Evolutionary conservation across 2,329 filamentous ascomycete species (phyloP).

Genomic region (Dryadomyces sulphureus): DNA sequence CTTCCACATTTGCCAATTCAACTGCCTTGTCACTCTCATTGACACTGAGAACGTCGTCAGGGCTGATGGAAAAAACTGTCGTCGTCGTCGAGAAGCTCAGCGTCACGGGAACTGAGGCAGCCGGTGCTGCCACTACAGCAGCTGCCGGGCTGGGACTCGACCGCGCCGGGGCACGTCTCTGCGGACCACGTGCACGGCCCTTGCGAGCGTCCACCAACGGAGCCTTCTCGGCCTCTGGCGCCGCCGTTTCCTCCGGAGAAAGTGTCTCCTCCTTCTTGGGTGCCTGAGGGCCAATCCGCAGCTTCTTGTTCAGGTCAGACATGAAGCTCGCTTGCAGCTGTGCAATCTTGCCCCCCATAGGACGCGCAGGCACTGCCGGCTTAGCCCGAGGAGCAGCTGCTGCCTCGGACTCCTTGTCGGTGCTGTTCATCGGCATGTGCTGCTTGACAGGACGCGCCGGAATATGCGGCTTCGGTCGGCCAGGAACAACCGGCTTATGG

Average conservation of each 20-base stretch:
- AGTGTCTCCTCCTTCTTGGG: slow-evolving; percentile 52
- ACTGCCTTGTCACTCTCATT: not conserved
- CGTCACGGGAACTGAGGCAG: slow-evolving; percentile 21
- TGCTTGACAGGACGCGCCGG: slow-evolving; percentile 48
- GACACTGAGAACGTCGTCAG: slow-evolving; percentile 29
- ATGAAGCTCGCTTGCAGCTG: slow-evolving; percentile 84
- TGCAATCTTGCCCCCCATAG: slow-evolving; percentile 74
- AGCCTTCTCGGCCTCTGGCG: slow-evolving; percentile 51
- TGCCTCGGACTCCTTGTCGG: slow-evolving; percentile 25
- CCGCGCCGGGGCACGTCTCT: slow-evolving; percentile 28
- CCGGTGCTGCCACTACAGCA: slow-evolving; percentile 18
- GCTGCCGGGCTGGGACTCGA: slow-evolving; percentile 15
- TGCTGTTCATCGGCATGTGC: slow-evolving; percentile 17
- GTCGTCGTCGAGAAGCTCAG: slow-evolving; percentile 32
- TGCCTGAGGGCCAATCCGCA: slow-evolving; percentile 72
- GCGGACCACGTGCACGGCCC: slow-evolving; percentile 74
- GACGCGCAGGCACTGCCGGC: slow-evolving; percentile 65
- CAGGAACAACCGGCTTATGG: slow-evolving; percentile 28
- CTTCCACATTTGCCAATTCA: not conserved
- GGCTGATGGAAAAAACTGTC: slow-evolving; percentile 37
- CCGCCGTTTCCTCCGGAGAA: slow-evolving; percentile 34
- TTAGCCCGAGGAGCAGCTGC: slow-evolving; percentile 51
- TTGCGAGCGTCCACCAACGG: slow-evolving; percentile 85
- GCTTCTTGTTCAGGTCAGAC: slow-evolving; percentile 78
- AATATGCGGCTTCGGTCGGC: slow-evolving; percentile 42